Base-by-base conservation (phyloP, 352 stramenopile species). In the Phytopythium kandeliae region DNA sequence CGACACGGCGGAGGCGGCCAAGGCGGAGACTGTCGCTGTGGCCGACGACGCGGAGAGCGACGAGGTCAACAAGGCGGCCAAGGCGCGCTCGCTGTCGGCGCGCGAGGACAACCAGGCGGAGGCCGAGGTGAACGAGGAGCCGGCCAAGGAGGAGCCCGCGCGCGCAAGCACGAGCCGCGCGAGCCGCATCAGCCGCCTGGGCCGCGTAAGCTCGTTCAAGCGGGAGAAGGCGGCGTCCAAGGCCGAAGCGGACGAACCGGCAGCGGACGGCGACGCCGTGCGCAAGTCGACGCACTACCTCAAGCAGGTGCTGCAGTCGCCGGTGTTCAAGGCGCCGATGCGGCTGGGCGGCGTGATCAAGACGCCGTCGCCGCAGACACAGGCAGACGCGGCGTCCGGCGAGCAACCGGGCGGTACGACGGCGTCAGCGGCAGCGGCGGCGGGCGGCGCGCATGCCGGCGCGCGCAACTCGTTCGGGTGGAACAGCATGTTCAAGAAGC, bases 251-350 rank as follows among this genome's bases (percentile, higher is more conserved):
- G 55, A 51, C 31, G 60, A 58, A 33, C 65, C 48, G 22, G 10
- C 34, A 22, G 40, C n/a, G 13, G 60, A 74, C 33, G 19, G 59
- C 34, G 72, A 85, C 15, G 65, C 61, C 17, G 41, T 43, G 7
- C 68, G 77, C 33, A 92, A 89, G 56, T 94, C 80, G 26, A 61
- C 59, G 4, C 69, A 85, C 45, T 94, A 93, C 67, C 83, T 94
- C 49, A 90, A 90, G 62, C 85, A 89, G 36, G 82, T 94, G 43
- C 62, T 94, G 26, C 79, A 90, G 56, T 89, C 83, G 8, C 83
- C 83, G 26, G 81, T 91, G 44, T 91, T 92, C 56, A 86, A 88
- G 55, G 75, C 71, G 10, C 75, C 80, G 16, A 90, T 90, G 73
- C 75, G 78, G 13, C 60, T 90, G 4, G 78, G 82, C 4, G 86